These are phyloP conservation scores for Ampelocalamus luodianensis DNA, from an alignment of 176 grass and related monocot species.

Conservation along the genomic window DNA sequence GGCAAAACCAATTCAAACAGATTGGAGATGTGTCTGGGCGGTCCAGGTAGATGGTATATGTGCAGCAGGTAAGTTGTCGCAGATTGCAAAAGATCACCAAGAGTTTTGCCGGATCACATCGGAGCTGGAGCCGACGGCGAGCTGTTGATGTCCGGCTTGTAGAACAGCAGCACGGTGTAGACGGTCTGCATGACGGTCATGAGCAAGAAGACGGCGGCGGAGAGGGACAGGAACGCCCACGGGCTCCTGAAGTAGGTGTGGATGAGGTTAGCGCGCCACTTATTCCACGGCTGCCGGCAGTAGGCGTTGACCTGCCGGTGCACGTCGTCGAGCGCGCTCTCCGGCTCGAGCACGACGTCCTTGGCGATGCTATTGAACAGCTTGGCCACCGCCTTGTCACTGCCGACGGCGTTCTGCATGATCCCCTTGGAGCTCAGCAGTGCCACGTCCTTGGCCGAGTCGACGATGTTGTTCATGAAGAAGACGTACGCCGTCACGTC, in stretches of 20 bases:
- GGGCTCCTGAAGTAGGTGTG: conserved; percentile 89
- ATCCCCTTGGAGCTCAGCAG: conserved; percentile 69
- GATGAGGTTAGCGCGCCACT: conserved; percentile 83
- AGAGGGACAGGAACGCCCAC: conserved; percentile 75
- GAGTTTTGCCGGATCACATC: too few species aligned
- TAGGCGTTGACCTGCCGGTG: conserved; percentile 71
- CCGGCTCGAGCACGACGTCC: conserved; percentile 63
- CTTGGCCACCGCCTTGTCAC: conserved; percentile 75
- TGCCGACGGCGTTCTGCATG: conserved; percentile 76
- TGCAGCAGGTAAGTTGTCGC: too few species aligned
- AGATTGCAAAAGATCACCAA: too few species aligned
- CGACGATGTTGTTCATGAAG: conserved; percentile 94
- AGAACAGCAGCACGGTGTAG: too few species aligned
- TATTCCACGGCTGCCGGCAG: conserved; percentile 64
- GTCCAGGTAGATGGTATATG: too few species aligned
- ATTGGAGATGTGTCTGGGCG: too few species aligned
- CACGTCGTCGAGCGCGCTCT: conserved; percentile 69
- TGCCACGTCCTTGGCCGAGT: conserved; percentile 75
- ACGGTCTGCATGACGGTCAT: too few species aligned
- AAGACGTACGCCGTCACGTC: conserved; percentile 82
- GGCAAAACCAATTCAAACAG: not conserved
- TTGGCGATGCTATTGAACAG: conserved; percentile 78
- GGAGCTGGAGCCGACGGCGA: too few species aligned
- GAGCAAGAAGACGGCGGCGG: conserved; percentile 60
- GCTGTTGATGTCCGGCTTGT: too few species aligned